Conservation (phyloP, 2,329 filamentous ascomycete species). For the Trichoderma harzianum region DNA sequence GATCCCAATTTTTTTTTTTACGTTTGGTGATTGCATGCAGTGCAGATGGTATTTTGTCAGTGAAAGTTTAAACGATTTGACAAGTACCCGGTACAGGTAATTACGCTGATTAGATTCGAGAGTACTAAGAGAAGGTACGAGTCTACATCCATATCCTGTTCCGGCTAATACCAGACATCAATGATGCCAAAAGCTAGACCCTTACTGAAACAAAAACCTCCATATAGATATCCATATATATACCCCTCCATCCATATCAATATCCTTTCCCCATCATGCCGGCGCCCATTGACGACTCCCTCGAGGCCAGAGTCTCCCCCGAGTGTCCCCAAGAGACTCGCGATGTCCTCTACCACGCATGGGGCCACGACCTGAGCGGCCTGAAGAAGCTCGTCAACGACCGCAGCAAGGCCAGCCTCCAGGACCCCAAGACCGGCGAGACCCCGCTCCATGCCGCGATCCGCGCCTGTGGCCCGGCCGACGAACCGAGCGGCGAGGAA, state of each 20-base stretch:
- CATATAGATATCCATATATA: background rate
- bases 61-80: background rate
- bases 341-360: constrained; percentile 52
- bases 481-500: constrained; percentile 23
- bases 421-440: constrained; percentile 80
- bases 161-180: background rate
- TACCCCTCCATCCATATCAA: constrained; percentile 7
- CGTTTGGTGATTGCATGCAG: background rate
- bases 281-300: constrained; percentile 45
- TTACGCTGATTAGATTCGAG: background rate
- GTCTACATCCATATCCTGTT: background rate
- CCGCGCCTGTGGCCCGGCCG: constrained; percentile 60
- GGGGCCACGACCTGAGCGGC: constrained; percentile 59
- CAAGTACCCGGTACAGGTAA: background rate
- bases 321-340: constrained; percentile 50
- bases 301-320: constrained; percentile 51
- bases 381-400: constrained; percentile 67
- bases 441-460: constrained; percentile 89
- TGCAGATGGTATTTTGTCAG: background rate
- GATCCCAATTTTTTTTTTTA: background rate
- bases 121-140: background rate
- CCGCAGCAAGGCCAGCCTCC: constrained; percentile 65
- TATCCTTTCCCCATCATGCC: constrained; percentile 22
- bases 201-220: background rate
- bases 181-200: background rate